Conservation (phyloP, 441 rosid genomes). For the Adansonia grandidieri region DNA sequence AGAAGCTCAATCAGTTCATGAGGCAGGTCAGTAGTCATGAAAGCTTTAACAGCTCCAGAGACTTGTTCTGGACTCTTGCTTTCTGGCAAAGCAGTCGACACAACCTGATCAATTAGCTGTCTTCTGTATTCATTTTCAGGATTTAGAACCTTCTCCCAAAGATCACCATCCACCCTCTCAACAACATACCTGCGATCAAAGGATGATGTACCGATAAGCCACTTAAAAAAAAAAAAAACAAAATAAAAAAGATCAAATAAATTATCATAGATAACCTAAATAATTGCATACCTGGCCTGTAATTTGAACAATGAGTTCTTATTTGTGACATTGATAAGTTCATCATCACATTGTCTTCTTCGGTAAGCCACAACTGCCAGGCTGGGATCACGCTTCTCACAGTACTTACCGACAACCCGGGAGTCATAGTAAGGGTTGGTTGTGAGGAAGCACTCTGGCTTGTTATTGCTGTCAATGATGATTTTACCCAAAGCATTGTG, state of each 20-base stretch:
- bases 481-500: slow-evolving; percentile 99
- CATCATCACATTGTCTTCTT: slow-evolving; percentile 97
- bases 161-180: slow-evolving; percentile 97
- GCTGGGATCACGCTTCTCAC: slow-evolving; percentile 99
- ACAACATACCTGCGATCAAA: slow-evolving; percentile 81
- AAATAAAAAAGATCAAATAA: slow-evolving; percentile 15
- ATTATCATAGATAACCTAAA: slow-evolving; percentile 21
- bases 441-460: slow-evolving; percentile 98
- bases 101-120: slow-evolving; percentile 97
- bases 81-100: slow-evolving; percentile 98
- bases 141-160: slow-evolving; percentile 96
- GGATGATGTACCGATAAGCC: slow-evolving; percentile 24
- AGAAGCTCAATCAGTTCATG: slow-evolving; percentile 99
- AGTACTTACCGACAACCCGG: slow-evolving; percentile 95
- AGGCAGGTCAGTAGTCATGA: slow-evolving; percentile 99
- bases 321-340: slow-evolving; percentile 93
- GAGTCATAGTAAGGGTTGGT: slow-evolving; percentile 99
- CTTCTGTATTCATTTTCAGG: slow-evolving; percentile 95
- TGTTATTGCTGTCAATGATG: slow-evolving; percentile 96
- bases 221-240: not conserved
- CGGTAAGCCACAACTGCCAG: slow-evolving; percentile 98
- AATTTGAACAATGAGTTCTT: slow-evolving; percentile 96
- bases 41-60: slow-evolving; percentile 99
- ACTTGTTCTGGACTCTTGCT: slow-evolving; percentile 99
- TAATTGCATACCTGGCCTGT: slow-evolving; percentile 84